Conservation (phyloP, 805 yeast species). For the Debaryomyces maramus region DNA sequence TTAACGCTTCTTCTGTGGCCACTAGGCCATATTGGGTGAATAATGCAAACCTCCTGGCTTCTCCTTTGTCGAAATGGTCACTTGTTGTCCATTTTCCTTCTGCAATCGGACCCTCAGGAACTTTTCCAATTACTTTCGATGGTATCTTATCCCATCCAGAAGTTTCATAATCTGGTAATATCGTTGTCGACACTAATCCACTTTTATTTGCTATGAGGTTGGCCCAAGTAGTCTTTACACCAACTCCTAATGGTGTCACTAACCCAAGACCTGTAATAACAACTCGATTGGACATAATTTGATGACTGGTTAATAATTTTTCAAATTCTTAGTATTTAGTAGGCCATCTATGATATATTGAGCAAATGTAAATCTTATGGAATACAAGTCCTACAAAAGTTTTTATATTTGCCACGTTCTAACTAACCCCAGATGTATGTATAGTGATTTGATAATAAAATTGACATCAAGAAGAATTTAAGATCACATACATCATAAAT, state of each 20-base stretch:
- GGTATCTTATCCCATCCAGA: slow-evolving; percentile 58
- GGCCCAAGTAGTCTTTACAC: slow-evolving; percentile 54
- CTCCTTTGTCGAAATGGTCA: slow-evolving; percentile 50
- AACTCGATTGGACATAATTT: slow-evolving; percentile 52
- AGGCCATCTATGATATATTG: too few species aligned
- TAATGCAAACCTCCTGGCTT: slow-evolving; percentile 61
- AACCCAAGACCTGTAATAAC: slow-evolving; percentile 92
- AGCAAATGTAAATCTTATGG: too few species aligned
- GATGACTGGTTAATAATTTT: too few species aligned
- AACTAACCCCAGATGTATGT: too few species aligned
- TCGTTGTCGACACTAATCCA: slow-evolving; percentile 58
- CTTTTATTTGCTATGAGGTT: slow-evolving; percentile 51
- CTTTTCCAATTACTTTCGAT: slow-evolving; percentile 70
- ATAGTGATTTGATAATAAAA: too few species aligned
- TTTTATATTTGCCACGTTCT: too few species aligned
- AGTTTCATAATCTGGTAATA: slow-evolving; percentile 40
- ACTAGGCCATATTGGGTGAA: slow-evolving; percentile 78
- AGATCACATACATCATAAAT: too few species aligned
- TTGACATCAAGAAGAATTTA: too few species aligned
- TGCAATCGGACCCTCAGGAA: slow-evolving; percentile 51
- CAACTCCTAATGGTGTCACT: slow-evolving; percentile 83
- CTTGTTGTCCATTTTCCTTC: slow-evolving; percentile 53
- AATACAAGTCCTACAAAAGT: too few species aligned
- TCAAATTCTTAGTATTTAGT: too few species aligned
- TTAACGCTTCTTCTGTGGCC: slow-evolving; percentile 75